Evolutionary conservation across 202 grass and related monocot genomes (phyloP).

Genomic region (Setaria viridis): DNA sequence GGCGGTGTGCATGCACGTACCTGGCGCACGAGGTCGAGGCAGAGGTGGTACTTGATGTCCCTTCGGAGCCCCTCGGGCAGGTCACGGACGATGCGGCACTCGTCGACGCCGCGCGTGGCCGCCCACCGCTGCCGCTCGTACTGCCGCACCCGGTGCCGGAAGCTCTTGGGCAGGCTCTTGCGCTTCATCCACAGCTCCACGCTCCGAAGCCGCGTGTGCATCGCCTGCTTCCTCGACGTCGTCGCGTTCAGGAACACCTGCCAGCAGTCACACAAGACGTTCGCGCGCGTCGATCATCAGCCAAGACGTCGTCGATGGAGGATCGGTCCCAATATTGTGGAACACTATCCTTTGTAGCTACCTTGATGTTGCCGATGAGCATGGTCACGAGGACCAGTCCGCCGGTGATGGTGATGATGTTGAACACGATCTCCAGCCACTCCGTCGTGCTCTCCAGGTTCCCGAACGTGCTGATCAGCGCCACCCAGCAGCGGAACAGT

Average conservation of each 20-base stretch:
- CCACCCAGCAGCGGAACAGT: not conserved
- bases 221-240: constrained; percentile 90
- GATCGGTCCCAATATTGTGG: not conserved
- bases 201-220: constrained; percentile 75
- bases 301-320: not conserved
- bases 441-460: constrained; percentile 93
- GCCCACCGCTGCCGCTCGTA: constrained; percentile 87
- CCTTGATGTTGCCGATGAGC: constrained; percentile 97
- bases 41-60: constrained; percentile 96
- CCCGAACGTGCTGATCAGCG: constrained; percentile 71
- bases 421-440: constrained; percentile 96
- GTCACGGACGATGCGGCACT: constrained; percentile 77
- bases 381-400: constrained; percentile 83
- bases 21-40: constrained; percentile 87
- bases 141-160: constrained; percentile 78
- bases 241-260: constrained; percentile 94
- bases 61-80: constrained; percentile 74
- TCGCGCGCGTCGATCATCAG: not conserved
- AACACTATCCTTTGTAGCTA: not conserved
- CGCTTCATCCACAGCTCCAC: constrained; percentile 93
- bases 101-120: constrained; percentile 82
- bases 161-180: constrained; percentile 68
- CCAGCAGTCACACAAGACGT: too few species aligned
- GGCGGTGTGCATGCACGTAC: not conserved
- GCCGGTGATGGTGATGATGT: constrained; percentile 83